Evolutionary conservation across 2,329 filamentous ascomycete species (phyloP), one percentile per base, ranked within the genome.

Genomic region (Aspergillus hortae): DNA sequence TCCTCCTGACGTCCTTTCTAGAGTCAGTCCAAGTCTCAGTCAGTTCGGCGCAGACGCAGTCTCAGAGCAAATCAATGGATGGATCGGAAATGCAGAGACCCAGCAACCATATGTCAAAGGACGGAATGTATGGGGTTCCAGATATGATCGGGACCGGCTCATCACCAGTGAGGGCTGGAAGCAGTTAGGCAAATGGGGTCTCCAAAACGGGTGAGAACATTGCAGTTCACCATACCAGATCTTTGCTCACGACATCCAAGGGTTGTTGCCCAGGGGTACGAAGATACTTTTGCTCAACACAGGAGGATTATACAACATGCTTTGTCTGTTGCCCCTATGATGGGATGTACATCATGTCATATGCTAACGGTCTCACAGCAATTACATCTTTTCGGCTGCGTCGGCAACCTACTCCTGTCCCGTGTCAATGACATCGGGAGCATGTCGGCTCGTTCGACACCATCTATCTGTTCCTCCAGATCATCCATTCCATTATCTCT

Each of bases 361-460:
- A 15, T 19, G 4, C 21, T 30, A 30, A 30, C 27, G 10, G 27
- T 30, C 27, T 30, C 27, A 11, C 27, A 65, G 63, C 14, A 63
- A 64, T 45, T 66, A 64, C 33, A 49, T 63, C 15, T 66, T 53
- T 19, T 63, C 61, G 1, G 61, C 63, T 4, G 61, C 63, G 0
- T 66, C 63, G 0, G 61, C 60, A 5, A 56, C 60, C 9, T 64
- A 60, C 30, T 63, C 60, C 1, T 66, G 63, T 43, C 63, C 63
- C 2, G 57, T 65, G 23, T 63, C 61, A 1, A 65, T 64, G 63
- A 63, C 62, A 10, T 61, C 59, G 11, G 62, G 63, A 4, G 62
- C 63, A 10, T 60, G 60, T 36, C 54, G 61, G 11, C 45, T 66
- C 14, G 41, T 63, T 7, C 42, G 47, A 48, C 55, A 56, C 21